Conservation (phyloP, 106 monocot species). For the Gastrodia elata region DNA sequence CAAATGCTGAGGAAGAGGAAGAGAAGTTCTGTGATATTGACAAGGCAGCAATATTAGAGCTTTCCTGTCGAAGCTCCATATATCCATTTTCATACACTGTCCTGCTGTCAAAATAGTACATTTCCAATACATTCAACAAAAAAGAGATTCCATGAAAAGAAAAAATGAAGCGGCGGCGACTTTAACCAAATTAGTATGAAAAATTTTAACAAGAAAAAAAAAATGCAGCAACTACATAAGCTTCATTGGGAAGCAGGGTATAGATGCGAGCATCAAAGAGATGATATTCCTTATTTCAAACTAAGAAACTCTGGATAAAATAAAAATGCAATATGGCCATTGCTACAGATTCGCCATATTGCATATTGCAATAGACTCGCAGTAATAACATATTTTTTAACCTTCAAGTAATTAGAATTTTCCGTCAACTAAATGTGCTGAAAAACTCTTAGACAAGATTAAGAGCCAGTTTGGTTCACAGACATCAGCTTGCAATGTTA, state of each 20-base stretch:
- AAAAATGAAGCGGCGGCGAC: not conserved
- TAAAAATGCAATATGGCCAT: too few species aligned
- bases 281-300: not conserved
- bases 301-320: too few species aligned
- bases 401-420: not conserved
- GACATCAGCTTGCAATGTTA: too few species aligned
- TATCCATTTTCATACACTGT: constrained; percentile 68
- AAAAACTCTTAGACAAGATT: not conserved
- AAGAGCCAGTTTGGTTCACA: too few species aligned
- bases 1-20: constrained; percentile 90
- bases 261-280: too few species aligned
- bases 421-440: not conserved
- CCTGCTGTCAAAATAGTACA: constrained; percentile 22
- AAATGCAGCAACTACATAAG: not conserved
- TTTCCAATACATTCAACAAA: constrained; percentile 22
- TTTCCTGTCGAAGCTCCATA: constrained; percentile 94
- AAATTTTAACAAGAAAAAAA: not conserved
- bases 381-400: too few species aligned
- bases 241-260: not conserved
- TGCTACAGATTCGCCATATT: too few species aligned
- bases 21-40: constrained; percentile 57
- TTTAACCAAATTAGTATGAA: not conserved
- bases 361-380: too few species aligned
- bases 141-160: not conserved
- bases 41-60: constrained; percentile 61